A percentile compares a stretch with the other conserved stretches of the same genome.
These are phyloP conservation scores for Aplosporella prunicola DNA, from an alignment of 2,329 filamentous ascomycete species.

Conservation along the genomic window DNA sequence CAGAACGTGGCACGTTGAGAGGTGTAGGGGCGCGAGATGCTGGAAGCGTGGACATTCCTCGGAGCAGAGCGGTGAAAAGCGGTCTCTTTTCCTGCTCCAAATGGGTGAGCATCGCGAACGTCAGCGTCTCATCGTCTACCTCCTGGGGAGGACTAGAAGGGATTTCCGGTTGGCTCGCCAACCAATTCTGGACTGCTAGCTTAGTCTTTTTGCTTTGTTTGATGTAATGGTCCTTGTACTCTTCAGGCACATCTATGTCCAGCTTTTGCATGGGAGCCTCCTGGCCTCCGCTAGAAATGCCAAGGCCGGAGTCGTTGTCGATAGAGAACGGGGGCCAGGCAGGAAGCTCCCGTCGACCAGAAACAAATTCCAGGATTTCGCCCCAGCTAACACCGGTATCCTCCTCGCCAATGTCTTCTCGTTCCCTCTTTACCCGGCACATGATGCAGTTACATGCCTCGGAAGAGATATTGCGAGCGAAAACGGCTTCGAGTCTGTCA, in stretches of 20 bases:
- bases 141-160: slow-evolving; percentile 71
- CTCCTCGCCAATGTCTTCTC: slow-evolving; percentile 31
- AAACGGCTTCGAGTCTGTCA: slow-evolving; percentile 87
- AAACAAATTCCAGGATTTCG: slow-evolving; percentile 87
- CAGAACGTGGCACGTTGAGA: slow-evolving; percentile 49
- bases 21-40: slow-evolving; percentile 59
- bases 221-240: slow-evolving; percentile 86
- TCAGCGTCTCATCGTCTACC: slow-evolving; percentile 86
- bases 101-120: slow-evolving; percentile 87
- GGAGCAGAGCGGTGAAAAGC: slow-evolving; percentile 72
- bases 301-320: slow-evolving; percentile 39
- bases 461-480: slow-evolving; percentile 80
- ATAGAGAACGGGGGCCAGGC: slow-evolving; percentile 80
- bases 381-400: slow-evolving; percentile 79
- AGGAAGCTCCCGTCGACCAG: slow-evolving; percentile 76
- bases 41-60: slow-evolving; percentile 45
- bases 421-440: slow-evolving; percentile 49
- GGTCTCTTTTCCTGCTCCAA: slow-evolving; percentile 66
- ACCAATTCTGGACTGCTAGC: slow-evolving; percentile 83
- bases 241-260: slow-evolving; percentile 87
- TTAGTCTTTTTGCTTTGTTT: slow-evolving; percentile 88
- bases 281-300: slow-evolving; percentile 41
- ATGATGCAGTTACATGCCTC: slow-evolving; percentile 81
- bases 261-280: slow-evolving; percentile 63
- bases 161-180: slow-evolving; percentile 67